A percentile compares a stretch with the other conserved stretches of the same genome.
Evolutionary conservation across 495 filamentous ascomycete species (phyloP).

Genomic region (Aspergillus bridgeri): DNA sequence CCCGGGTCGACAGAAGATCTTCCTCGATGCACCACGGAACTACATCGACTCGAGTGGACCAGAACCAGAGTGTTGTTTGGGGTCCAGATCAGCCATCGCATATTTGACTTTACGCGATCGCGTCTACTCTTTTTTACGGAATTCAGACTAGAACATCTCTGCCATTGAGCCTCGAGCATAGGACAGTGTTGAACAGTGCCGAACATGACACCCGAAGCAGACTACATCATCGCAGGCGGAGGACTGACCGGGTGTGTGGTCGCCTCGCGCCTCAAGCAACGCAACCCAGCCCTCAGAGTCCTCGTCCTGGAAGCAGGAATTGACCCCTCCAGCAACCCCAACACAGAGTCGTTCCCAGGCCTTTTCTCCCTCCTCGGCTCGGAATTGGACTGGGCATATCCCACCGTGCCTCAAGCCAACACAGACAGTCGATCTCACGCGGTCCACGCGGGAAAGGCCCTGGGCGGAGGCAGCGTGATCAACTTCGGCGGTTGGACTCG

Average conservation of each 20-base stretch:
- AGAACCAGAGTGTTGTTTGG: no score
- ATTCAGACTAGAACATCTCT: neutral
- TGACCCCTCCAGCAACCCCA: slow-evolving; percentile 18
- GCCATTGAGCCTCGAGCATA: neutral
- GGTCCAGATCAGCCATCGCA: neutral
- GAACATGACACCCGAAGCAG: slow-evolving; percentile 1
- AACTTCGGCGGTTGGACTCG: slow-evolving; percentile 31
- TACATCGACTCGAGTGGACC: neutral
- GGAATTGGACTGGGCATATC: slow-evolving; percentile 32
- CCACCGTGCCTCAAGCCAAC: slow-evolving; percentile 27
- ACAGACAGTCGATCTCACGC: slow-evolving; percentile 19
- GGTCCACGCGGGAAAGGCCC: slow-evolving; percentile 32
- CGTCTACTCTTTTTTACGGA: neutral
- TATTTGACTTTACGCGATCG: neutral
- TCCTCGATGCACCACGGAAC: neutral
- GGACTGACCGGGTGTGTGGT: slow-evolving; percentile 43
- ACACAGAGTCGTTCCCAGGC: slow-evolving; percentile 9
- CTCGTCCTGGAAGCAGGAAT: slow-evolving; percentile 29
- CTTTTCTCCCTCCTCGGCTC: slow-evolving; percentile 20
- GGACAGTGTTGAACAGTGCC: no score
- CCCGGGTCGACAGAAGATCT: neutral
- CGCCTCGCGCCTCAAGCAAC: slow-evolving; percentile 28
- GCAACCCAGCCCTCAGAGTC: slow-evolving; percentile 18
- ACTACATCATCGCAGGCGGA: slow-evolving; percentile 41
- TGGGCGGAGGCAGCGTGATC: slow-evolving; percentile 26